Percentiles rank a stretch among this genome's conserved stretches.
phyloP scores from a whole-genome alignment of 1,284 basidiomycete genomes.

The Leccinum solheimii region DNA sequence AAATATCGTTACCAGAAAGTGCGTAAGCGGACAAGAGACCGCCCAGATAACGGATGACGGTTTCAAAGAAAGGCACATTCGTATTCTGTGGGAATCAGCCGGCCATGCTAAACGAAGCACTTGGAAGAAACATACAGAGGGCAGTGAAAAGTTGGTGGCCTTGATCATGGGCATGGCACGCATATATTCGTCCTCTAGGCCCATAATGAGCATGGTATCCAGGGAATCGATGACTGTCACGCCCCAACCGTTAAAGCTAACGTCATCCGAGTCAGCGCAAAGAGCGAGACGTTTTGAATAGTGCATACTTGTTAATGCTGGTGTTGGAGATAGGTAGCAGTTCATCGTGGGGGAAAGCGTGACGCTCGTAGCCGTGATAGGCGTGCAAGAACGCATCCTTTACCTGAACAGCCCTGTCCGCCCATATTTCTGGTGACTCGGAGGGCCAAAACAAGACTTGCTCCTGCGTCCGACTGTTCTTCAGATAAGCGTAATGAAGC shows the following conservation, averaged over 20 bases:
- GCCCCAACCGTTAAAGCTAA: constrained; percentile 84
- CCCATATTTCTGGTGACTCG: constrained; percentile 45
- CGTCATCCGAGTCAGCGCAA: neutral
- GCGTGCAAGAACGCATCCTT: constrained; percentile 63
- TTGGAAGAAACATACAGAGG: constrained; percentile 30
- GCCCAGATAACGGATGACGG: constrained; percentile 84
- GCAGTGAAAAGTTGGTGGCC: constrained; percentile 59
- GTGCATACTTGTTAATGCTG: constrained; percentile 52
- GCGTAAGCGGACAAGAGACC: constrained; percentile 84
- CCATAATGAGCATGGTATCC: constrained; percentile 89
- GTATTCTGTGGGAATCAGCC: constrained; percentile 28
- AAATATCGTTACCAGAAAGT: constrained; percentile 49
- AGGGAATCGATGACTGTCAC: constrained; percentile 81
- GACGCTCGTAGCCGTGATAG: constrained; percentile 59
- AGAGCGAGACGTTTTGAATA: neutral
- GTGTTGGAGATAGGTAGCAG: constrained; percentile 51
- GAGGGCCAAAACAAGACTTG: constrained; percentile 24
- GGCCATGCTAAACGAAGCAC: neutral
- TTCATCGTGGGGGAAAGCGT: constrained; percentile 63
- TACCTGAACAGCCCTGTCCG: constrained; percentile 53
- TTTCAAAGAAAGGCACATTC: constrained; percentile 76
- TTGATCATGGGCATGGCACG: constrained; percentile 72
- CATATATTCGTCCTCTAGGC: constrained; percentile 74
- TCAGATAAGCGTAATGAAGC: constrained; percentile 11
- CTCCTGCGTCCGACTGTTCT: constrained; percentile 8